Evolutionary conservation across 1,139 yeast genomes (phyloP), one percentile per base, ranked within the genome.

Genomic region (Yamadazyma pseudoaaseri): DNA sequence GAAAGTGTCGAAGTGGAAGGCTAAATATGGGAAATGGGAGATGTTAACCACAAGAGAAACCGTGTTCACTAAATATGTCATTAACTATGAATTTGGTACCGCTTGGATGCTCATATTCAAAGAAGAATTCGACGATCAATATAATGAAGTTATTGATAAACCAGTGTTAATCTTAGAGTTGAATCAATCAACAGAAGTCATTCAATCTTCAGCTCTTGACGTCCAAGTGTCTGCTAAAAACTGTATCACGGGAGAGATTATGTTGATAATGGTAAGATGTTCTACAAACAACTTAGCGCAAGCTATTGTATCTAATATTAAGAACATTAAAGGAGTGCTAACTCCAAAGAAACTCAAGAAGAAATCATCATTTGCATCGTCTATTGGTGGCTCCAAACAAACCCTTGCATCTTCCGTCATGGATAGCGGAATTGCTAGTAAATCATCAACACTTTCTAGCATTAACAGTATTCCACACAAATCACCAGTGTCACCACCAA

Each of bases 11-110:
- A 64, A 60, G 42, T 70, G 76, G 76, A 68, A 65, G 41, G 52
- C 56, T 16, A 59, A 60, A 34, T 61, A 58, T 32, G 76, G 73
- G 1, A 69, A 65, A 42, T 70, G 74, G 74, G 73, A 69, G 47
- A 60, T 68, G 69, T 39, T 69, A 24, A 68, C 74, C 1, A 48
- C 58, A 6, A 58, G 54, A 35, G 70, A 65, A 33, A 57, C 47
- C 14, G 41, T 69, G 2, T 70, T 67, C 36, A 40, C 65, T 21
- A 69, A 68, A 42, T 56, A 68, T 14, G 72, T 57, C 3, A 60
- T 62, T 11, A 66, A 68, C 43, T 59, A 65, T 38, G 58, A 56
- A 6, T 34, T 52, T 31, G 48, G 52, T 30, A 54, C 56, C 40
- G 48, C 64, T 30, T 70, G 75, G 75, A 45, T 69, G 37, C 52